phyloP scores from a whole-genome alignment of 2,329 filamentous ascomycete genomes.

The Clarireedia paspali region DNA sequence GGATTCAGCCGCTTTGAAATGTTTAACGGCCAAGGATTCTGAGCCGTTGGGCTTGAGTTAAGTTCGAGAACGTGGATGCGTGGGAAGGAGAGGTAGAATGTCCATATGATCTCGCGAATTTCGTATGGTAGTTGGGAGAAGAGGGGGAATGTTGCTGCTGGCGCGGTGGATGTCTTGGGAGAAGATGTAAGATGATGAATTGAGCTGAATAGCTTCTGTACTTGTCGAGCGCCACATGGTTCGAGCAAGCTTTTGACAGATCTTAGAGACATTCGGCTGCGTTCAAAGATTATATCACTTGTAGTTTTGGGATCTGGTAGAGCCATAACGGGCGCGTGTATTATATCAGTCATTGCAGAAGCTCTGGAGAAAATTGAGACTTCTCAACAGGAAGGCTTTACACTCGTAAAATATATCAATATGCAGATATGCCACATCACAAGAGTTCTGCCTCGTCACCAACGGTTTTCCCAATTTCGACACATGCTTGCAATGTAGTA shows the following conservation, averaged over 20 bases:
- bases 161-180: neutral
- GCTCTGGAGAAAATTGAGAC: neutral
- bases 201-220: neutral
- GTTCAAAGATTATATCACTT: neutral
- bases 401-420: neutral
- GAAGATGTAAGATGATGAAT: neutral
- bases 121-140: constrained; percentile 3
- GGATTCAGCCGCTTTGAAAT: neutral
- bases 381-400: neutral
- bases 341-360: neutral
- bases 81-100: neutral
- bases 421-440: neutral
- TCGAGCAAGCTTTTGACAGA: neutral
- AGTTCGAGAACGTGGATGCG: neutral
- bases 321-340: neutral
- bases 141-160: neutral
- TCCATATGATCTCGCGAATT: neutral
- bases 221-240: neutral
- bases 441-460: neutral
- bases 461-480: neutral
- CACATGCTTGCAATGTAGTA: neutral
- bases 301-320: neutral
- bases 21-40: neutral
- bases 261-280: neutral
- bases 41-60: neutral